Evolutionary conservation across 306 rosid species (phyloP).

Genomic region (Castanospermum australe): DNA sequence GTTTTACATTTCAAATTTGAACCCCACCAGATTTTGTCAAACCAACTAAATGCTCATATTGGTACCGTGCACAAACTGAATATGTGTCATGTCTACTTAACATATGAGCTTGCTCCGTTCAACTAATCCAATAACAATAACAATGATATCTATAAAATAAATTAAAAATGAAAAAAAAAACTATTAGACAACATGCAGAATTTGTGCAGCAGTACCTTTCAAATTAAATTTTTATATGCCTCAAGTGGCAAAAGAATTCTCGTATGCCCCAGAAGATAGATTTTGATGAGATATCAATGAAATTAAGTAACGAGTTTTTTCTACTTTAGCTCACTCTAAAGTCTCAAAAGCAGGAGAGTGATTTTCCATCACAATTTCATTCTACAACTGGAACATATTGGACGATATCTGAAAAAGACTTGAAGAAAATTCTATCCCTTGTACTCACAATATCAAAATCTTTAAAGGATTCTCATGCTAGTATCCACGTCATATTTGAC

Average conservation of each 20-base stretch:
- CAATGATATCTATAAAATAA: not conserved
- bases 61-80: not conserved
- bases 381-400: not conserved
- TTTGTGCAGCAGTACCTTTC: slow-evolving; percentile 4
- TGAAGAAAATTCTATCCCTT: not conserved
- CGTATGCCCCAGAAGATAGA: not conserved
- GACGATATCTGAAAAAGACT: slow-evolving; percentile 22
- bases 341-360: slow-evolving; percentile 16
- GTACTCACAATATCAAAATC: not conserved
- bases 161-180: not conserved
- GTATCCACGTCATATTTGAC: slow-evolving; percentile 27
- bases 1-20: not conserved
- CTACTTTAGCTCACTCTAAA: not conserved
- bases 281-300: not conserved
- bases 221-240: not conserved
- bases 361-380: not conserved
- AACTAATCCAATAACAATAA: not conserved
- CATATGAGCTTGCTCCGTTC: not conserved
- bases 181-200: not conserved
- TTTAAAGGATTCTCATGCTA: slow-evolving; percentile 5
- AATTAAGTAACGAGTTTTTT: not conserved
- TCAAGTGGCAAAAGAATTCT: not conserved
- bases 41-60: not conserved
- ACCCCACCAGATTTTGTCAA: slow-evolving; percentile 1
- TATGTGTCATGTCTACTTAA: not conserved